A percentile compares a stretch with the other conserved stretches of the same genome.
Evolutionary conservation across 768 basidiomycete genomes (phyloP).

Genomic region (Coprinopsis marcescibilis): DNA sequence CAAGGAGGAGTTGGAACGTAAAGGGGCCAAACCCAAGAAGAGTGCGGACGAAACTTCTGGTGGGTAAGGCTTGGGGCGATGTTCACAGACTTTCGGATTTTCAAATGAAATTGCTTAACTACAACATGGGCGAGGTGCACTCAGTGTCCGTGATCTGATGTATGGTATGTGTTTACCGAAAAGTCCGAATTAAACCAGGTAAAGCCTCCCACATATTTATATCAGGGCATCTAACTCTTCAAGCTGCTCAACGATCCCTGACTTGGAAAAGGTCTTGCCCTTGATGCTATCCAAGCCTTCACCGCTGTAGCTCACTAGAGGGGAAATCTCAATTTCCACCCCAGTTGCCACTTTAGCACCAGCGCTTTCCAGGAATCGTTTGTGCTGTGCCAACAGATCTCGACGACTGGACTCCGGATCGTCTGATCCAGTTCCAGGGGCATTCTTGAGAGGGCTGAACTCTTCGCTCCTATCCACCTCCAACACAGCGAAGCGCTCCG

Average conservation of each 20-base stretch:
- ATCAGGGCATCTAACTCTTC: slow-evolving; percentile 70
- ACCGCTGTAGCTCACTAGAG: slow-evolving; percentile 84
- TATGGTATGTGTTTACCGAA: too few species aligned
- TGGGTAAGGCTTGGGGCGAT: slow-evolving; percentile 15
- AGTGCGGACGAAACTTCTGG: slow-evolving; percentile 33
- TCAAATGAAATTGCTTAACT: too few species aligned
- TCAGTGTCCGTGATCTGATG: too few species aligned
- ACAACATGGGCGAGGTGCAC: too few species aligned
- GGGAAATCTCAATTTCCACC: slow-evolving; percentile 87
- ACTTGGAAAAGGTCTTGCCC: slow-evolving; percentile 73
- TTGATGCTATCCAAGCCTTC: slow-evolving; percentile 80
- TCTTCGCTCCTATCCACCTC: slow-evolving; percentile 87
- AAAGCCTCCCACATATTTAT: slow-evolving; percentile 31
- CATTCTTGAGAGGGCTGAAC: slow-evolving; percentile 97
- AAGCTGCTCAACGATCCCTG: slow-evolving; percentile 57
- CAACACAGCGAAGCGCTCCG: slow-evolving; percentile 74
- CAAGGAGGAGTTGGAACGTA: slow-evolving; percentile 79
- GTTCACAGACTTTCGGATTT: too few species aligned
- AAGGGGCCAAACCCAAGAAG: slow-evolving; percentile 44
- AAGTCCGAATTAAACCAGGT: background rate
- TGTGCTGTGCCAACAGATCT: slow-evolving; percentile 86
- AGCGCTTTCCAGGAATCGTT: slow-evolving; percentile 71
- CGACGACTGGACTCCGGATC: slow-evolving; percentile 86
- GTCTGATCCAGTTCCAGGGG: slow-evolving; percentile 86
- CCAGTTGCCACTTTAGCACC: slow-evolving; percentile 70